Evolutionary conservation across 208 protist genomes (phyloP), one percentile per base, ranked within the genome.

Genomic region (Crithidia fasciculata): DNA sequence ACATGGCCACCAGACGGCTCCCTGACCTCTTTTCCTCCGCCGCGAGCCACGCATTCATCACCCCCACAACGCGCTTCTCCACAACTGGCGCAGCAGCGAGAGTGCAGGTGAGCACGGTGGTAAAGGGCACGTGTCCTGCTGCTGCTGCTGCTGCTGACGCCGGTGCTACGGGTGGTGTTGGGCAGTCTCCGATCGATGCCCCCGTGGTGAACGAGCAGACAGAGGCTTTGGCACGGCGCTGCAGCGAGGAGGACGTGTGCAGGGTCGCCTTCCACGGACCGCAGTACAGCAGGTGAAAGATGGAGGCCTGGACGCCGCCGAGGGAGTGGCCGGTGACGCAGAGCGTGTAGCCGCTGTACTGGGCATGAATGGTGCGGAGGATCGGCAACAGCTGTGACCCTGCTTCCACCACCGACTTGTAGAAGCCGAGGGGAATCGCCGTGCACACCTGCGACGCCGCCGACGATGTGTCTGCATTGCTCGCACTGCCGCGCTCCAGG

Each of bases 241-340:
- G 41, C 40, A 71, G 66, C 54, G 65, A 60, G 44, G 60, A 56
- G 12, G 64, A 67, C 10, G 61, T 72, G 6, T 54, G 69, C 67
- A 56, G 56, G 19, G 41, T 56, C 28, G 69, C 43, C 7, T 61
- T 43, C 69, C 71, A 66, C 49, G 44, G 73, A 41, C 39, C 73
- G 56, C 82, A 85, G 70, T 86, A 92, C 6, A 94, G 69, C 4
- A 96, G 74, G 68, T 94, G 88, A 62, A 94, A 96, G 52, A 96
- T 67, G 57, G 76, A 85, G 9, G 91, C 91, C 78, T 86, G 66
- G 40, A 89, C 78, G 54, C 82, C 91, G 18, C 91, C 91, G 53
- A 96, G 89, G 40, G 89, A 96, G 80, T 96, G 91, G 8, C 91
- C 91, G 10, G 90, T 93, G 57, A 92, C 58, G 65, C 89, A 73